phyloP scores from a whole-genome alignment of 345 rosid genomes.

The Eutrema japonicum region DNA sequence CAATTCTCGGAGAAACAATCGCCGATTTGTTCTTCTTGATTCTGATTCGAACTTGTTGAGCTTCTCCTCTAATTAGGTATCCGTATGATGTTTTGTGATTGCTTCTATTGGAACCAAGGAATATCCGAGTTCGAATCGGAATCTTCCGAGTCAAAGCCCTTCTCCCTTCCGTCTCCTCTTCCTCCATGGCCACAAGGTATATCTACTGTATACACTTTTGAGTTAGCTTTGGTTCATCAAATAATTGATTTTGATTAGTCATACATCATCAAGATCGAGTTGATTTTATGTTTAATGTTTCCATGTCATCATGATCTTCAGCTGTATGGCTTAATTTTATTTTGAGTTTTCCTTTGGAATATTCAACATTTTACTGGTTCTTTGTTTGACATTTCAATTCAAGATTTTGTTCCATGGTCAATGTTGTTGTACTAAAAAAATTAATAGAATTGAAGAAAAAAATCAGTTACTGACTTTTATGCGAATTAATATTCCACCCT shows the following conservation, averaged over 20 bases:
- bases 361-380: conserved; percentile 28
- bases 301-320: conserved; percentile 3
- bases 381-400: conserved; percentile 19
- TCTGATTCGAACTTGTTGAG: conserved; percentile 29
- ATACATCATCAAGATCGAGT: not conserved
- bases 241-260: conserved; percentile 1
- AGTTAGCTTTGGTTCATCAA: conserved; percentile 6
- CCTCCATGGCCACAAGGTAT: conserved; percentile 79
- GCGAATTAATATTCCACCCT: not conserved
- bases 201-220: not conserved
- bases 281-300: conserved; percentile 14
- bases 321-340: not conserved
- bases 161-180: conserved; percentile 68
- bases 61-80: not conserved
- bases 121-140: conserved; percentile 39
- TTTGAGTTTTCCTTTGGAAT: conserved; percentile 8
- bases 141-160: conserved; percentile 48
- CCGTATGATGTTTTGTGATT: conserved; percentile 60
- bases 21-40: not conserved
- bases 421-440: not conserved
- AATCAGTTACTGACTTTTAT: not conserved
- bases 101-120: conserved; percentile 57
- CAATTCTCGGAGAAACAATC: not conserved
- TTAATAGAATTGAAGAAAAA: not conserved
- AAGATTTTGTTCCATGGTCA: conserved; percentile 21